These are phyloP conservation scores for Nannizziopsis arthrosporioides DNA, from an alignment of 2,329 filamentous ascomycete species.

Conservation along the genomic window DNA sequence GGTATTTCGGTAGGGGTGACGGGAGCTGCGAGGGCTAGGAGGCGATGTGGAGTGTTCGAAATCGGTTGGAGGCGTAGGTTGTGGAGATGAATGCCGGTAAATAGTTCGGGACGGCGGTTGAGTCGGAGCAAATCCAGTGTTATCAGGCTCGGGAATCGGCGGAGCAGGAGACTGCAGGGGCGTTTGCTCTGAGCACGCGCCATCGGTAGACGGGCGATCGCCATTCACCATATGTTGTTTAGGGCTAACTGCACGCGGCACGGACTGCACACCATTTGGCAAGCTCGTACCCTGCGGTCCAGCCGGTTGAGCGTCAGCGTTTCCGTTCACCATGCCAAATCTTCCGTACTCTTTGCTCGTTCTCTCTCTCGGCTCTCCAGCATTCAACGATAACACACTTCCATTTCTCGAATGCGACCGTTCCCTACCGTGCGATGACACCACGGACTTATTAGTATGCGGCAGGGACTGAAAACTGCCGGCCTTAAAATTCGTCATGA, in stretches of 20 bases:
- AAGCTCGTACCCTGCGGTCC: neutral
- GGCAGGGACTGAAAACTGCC: conserved; percentile 43
- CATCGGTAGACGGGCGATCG: conserved; percentile 24
- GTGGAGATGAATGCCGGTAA: conserved; percentile 11
- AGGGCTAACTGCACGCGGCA: conserved; percentile 19
- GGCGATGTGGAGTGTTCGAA: conserved; percentile 12
- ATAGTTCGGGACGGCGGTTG: conserved; percentile 19
- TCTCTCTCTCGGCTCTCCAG: conserved; percentile 12
- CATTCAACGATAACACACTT: conserved; percentile 14
- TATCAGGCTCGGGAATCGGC: conserved; percentile 27
- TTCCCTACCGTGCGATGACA: conserved; percentile 8
- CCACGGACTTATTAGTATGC: conserved; percentile 8
- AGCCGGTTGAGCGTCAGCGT: neutral
- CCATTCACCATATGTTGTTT: conserved; percentile 24
- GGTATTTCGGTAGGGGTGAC: conserved; percentile 71
- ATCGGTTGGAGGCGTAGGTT: conserved; percentile 6
- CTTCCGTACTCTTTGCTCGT: conserved; percentile 1
- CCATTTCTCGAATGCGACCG: conserved; percentile 14
- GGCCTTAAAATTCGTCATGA: conserved; percentile 32
- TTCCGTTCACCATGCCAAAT: conserved; percentile 4
- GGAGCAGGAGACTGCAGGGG: conserved; percentile 19
- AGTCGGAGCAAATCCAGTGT: conserved; percentile 22
- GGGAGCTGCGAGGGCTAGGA: conserved; percentile 40
- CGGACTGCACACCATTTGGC: neutral
- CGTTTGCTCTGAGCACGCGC: conserved; percentile 22